These are phyloP conservation scores for Exophiala aquamarina DNA, from an alignment of 2,329 filamentous ascomycete species.

Conservation along the genomic window DNA sequence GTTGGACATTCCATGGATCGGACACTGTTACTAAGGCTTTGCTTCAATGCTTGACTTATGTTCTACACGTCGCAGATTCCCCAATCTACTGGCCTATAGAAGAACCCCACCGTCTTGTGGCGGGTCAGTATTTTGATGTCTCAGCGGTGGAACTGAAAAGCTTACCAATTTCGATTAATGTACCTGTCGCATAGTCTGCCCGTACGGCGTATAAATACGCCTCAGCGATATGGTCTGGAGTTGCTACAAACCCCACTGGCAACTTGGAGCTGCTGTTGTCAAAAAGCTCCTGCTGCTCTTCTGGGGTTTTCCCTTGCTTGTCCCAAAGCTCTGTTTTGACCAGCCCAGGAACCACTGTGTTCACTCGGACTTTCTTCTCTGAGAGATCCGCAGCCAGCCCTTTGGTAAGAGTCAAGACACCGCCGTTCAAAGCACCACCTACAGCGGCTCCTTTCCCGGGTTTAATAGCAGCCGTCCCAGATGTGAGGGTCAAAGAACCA, in stretches of 20 bases:
- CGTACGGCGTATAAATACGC: conserved; percentile 42
- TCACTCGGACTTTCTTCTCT: conserved; percentile 60
- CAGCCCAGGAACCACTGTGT: conserved; percentile 59
- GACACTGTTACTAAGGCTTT: no score
- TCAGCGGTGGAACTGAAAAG: background rate
- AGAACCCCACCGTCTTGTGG: no score
- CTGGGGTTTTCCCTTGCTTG: conserved; percentile 23
- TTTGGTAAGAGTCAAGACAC: conserved; percentile 53
- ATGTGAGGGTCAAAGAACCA: conserved; percentile 52
- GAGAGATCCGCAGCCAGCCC: conserved; percentile 60
- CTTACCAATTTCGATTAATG: conserved; percentile 24
- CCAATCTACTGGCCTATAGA: no score
- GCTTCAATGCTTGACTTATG: no score
- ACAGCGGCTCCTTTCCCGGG: conserved; percentile 54
- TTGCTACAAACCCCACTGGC: conserved; percentile 35
- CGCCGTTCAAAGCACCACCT: conserved; percentile 49
- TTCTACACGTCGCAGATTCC: no score
- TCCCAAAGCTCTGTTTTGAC: conserved; percentile 49
- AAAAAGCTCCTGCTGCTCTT: conserved; percentile 26
- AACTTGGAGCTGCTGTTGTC: conserved; percentile 14
- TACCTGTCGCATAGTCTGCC: conserved; percentile 22
- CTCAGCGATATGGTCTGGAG: conserved; percentile 45
- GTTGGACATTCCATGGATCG: no score
- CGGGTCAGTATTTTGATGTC: no score
- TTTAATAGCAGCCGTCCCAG: conserved; percentile 52